Evolutionary conservation across 768 basidiomycete genomes (phyloP), one percentile per base, ranked within the genome.

Genomic region (Termitomyces sp.): DNA sequence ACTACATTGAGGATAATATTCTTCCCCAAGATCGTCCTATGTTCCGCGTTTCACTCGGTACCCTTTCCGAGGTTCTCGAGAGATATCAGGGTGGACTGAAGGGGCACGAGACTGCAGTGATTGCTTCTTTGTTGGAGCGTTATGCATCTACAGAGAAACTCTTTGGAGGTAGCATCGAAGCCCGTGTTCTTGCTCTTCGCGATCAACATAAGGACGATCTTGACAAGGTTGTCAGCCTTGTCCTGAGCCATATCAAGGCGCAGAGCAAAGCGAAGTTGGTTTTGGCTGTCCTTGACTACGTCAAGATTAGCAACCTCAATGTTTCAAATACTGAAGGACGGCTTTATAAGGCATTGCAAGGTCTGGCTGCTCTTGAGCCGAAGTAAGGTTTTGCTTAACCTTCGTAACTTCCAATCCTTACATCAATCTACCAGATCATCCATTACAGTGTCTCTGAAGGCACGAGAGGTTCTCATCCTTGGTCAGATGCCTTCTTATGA

Each of bases 401-500:
- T 42, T 42, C 41, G 41, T 20, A 34, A 15, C 12, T 11, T 39
- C 24, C 27, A 22, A 57, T 52, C 57, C 55, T 55, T 33, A 49
- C 34, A 47, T 44, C n/a, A 47, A 13, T 50, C 3, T 58, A 31
- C 47, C 64, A 92, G 90, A 68, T 93, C 93, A 6, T 96, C 95
- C n/a, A 91, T 86, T 33, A 80, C 88, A 57, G 95, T 98, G 37
- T 83, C 95, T 3, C 75, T 99, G 63, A 98, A 96, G 74, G 97
- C 97, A 44, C 91, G 97, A 48, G 97, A 99, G 76, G 97, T 97
- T 7, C 82, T 98, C 49, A 98, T 99, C 67, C 81, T 93, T 34
- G 93, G 92, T 49, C 93, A 96, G 71, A 90, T 99, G 84, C 97
- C 97, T 6, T 96, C 95, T 15, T 96, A 93, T 69, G 95, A 98